These are phyloP conservation scores for Teratosphaeria destructans DNA, from an alignment of 2,329 filamentous ascomycete species.

Conservation along the genomic window DNA sequence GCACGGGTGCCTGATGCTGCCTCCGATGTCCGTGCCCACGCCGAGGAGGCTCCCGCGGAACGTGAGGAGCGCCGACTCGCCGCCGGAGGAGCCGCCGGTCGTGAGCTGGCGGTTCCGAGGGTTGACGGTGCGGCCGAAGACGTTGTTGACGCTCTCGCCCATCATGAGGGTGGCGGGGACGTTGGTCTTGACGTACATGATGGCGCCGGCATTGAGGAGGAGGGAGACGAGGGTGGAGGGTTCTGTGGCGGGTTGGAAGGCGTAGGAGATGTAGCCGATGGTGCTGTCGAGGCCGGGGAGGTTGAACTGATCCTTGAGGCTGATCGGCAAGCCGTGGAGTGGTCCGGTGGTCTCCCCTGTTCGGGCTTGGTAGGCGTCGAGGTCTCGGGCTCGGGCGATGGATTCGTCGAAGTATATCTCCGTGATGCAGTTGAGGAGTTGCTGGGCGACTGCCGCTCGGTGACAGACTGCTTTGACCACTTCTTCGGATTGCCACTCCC, in stretches of 20 bases:
- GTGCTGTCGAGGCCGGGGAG: constrained; percentile 8
- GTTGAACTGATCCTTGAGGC: constrained; percentile 9
- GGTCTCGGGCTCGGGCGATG: constrained; percentile 1
- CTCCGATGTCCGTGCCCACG: constrained; percentile 10
- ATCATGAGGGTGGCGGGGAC: constrained; percentile 10
- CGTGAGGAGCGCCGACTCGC: constrained; percentile 13
- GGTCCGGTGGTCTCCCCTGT: constrained; percentile 3
- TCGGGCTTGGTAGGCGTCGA: constrained; percentile 6
- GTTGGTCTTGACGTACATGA: constrained; percentile 12
- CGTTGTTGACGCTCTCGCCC: constrained; percentile 13
- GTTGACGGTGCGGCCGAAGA: constrained; percentile 11
- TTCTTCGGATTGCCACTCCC: not conserved
- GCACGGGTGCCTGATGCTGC: not conserved
- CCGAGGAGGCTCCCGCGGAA: constrained; percentile 12
- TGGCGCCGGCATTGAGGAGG: constrained; percentile 7
- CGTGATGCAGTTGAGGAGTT: constrained; percentile 3
- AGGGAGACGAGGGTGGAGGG: constrained; percentile 6
- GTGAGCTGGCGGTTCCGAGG: constrained; percentile 9
- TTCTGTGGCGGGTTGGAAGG: constrained; percentile 5
- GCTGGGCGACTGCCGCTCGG: not conserved
- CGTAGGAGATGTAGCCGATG: constrained; percentile 7
- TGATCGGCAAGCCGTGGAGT: constrained; percentile 10
- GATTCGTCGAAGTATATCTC: constrained; percentile 5
- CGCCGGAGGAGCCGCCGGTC: constrained; percentile 12
- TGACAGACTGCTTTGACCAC: not conserved